A percentile compares a stretch with the other conserved stretches of the same genome.
These are phyloP conservation scores for Flaveria trinervia DNA, from an alignment of 129 eudicot species.

Conservation along the genomic window DNA sequence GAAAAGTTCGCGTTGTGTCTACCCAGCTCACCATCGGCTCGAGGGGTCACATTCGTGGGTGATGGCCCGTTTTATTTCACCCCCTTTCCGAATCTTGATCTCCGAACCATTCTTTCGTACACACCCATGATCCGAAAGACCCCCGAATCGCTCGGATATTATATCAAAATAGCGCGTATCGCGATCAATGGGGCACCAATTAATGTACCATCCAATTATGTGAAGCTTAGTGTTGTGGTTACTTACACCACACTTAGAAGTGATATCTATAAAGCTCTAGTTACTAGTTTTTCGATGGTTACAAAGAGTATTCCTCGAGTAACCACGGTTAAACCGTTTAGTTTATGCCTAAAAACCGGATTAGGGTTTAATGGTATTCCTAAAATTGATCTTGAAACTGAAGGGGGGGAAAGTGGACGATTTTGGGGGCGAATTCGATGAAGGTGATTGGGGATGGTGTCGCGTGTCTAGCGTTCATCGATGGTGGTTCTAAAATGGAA, in stretches of 20 bases:
- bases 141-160: not conserved
- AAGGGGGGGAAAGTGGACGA: too few species aligned
- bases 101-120: not conserved
- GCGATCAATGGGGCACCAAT: not conserved
- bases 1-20: too few species aligned
- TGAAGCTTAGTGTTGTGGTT: not conserved
- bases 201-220: too few species aligned
- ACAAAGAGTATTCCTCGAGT: not conserved
- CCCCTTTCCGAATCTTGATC: slow-evolving; percentile 30
- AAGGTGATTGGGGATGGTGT: too few species aligned
- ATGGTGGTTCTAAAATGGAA: too few species aligned
- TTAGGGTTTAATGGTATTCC: too few species aligned
- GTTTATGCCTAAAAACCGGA: too few species aligned
- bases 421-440: too few species aligned
- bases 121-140: not conserved
- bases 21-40: too few species aligned
- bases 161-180: not conserved
- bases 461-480: too few species aligned
- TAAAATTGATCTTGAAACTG: too few species aligned
- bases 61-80: slow-evolving; percentile 34
- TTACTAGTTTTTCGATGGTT: not conserved
- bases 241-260: not conserved
- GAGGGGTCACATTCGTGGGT: slow-evolving; percentile 24
- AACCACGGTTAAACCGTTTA: too few species aligned
- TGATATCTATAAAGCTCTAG: not conserved